These are phyloP conservation scores for Hebeloma cylindrosporum DNA, from an alignment of 768 basidiomycete genomes.

Conservation along the genomic window DNA sequence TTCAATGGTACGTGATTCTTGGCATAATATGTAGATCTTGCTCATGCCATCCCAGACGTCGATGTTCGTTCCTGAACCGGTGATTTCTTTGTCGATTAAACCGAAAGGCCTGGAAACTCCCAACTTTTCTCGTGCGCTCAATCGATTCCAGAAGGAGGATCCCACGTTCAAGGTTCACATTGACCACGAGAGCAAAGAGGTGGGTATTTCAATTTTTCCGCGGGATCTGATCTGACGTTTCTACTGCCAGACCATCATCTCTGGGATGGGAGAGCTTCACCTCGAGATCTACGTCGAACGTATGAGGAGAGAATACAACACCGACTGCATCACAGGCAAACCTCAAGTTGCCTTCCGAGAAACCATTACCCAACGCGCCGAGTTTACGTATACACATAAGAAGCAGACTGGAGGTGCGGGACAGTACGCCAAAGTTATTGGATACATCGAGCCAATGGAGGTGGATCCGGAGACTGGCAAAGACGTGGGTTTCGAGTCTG, in stretches of 20 bases:
- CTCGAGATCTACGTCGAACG: slow-evolving; percentile 99
- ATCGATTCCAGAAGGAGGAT: slow-evolving; percentile 98
- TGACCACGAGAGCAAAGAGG: slow-evolving; percentile 93
- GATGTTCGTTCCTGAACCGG: slow-evolving; percentile 98
- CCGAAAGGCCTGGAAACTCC: slow-evolving; percentile 91
- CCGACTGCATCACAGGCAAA: slow-evolving; percentile 90
- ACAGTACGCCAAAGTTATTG: slow-evolving; percentile 92
- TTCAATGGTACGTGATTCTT: slow-evolving; percentile 73
- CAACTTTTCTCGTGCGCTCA: slow-evolving; percentile 94
- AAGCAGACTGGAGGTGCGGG: slow-evolving; percentile 98
- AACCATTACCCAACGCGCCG: slow-evolving; percentile 79
- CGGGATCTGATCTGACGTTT: not conserved
- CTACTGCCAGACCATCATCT: slow-evolving; percentile 83
- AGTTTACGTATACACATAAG: slow-evolving; percentile 93
- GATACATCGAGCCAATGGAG: slow-evolving; percentile 89
- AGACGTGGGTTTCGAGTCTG: slow-evolving; percentile 80
- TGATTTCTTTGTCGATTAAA: slow-evolving; percentile 93
- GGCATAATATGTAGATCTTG: not conserved
- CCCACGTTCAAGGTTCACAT: slow-evolving; percentile 98
- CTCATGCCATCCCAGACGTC: slow-evolving; percentile 60
- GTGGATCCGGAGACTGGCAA: slow-evolving; percentile 72
- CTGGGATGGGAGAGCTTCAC: slow-evolving; percentile 99
- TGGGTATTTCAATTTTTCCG: slow-evolving; percentile 23
- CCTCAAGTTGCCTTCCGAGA: slow-evolving; percentile 97
- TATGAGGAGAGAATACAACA: slow-evolving; percentile 97